Evolutionary conservation across 2,329 filamentous ascomycete genomes (phyloP).

Genomic region (Fusarium sp.): DNA sequence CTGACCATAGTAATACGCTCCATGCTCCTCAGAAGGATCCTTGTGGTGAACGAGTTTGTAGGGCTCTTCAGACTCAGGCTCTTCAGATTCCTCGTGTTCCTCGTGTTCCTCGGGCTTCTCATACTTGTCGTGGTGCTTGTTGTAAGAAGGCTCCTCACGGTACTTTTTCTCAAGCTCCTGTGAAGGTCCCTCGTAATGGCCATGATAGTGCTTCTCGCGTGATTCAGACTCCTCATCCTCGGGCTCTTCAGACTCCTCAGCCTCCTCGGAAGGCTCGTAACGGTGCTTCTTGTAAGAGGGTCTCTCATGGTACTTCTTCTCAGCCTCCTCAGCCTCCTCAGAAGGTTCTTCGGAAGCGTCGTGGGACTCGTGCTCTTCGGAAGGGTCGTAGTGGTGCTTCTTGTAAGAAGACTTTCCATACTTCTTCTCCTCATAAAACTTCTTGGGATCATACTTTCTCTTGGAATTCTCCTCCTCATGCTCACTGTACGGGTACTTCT

Average conservation of each 20-base stretch:
- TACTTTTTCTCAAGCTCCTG: background rate
- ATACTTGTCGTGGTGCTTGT: background rate
- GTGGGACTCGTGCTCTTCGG: too few species aligned
- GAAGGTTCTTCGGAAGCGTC: background rate
- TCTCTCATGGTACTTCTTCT: background rate
- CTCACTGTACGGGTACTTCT: background rate
- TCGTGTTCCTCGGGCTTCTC: background rate
- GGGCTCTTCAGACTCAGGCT: background rate
- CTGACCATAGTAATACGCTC: background rate
- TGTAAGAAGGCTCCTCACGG: background rate
- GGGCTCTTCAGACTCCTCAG: background rate
- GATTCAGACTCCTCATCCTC: background rate
- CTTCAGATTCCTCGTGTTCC: background rate
- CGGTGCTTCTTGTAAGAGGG: background rate
- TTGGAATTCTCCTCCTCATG: background rate
- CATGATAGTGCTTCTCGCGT: background rate
- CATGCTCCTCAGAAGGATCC: background rate
- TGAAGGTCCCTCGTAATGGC: background rate
- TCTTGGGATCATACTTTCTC: background rate
- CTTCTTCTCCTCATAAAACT: background rate
- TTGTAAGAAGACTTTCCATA: background rate
- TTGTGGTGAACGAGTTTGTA: background rate
- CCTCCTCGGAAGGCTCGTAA: background rate
- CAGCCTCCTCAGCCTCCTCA: background rate
- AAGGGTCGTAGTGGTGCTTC: background rate